Percentiles rank a stretch among this genome's conserved stretches.
phyloP scores from a whole-genome alignment of 345 rosid genomes.

The Acer saccharum region DNA sequence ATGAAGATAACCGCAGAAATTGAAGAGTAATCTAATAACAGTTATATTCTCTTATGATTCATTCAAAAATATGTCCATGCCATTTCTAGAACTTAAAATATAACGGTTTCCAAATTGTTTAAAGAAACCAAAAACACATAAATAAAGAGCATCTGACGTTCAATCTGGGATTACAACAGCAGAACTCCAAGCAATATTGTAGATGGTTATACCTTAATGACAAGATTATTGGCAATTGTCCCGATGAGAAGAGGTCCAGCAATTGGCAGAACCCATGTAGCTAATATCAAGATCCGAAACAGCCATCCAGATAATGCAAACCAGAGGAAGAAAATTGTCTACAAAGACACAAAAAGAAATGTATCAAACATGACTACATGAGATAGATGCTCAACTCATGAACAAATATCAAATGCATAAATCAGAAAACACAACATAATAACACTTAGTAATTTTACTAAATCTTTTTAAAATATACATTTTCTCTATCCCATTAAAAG shows the following conservation, averaged over 20 bases:
- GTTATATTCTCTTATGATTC: not conserved
- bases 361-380: not conserved
- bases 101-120: not conserved
- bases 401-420: not conserved
- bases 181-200: not conserved
- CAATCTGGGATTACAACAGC: too few species aligned
- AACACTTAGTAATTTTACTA: not conserved
- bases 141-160: not conserved
- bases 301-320: conserved; percentile 96
- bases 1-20: not conserved
- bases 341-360: conserved; percentile 17
- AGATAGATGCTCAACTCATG: not conserved
- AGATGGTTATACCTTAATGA: conserved; percentile 65
- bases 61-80: not conserved
- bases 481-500: not conserved
- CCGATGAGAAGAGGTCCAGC: conserved; percentile 97
- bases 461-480: not conserved
- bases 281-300: conserved; percentile 69
- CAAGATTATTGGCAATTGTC: conserved; percentile 81
- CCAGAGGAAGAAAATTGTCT: conserved; percentile 94
- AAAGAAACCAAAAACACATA: not conserved
- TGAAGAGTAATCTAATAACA: not conserved
- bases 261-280: conserved; percentile 82
- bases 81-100: not conserved
- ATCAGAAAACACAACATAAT: not conserved